A percentile compares a stretch with the other conserved stretches of the same genome.
phyloP scores from a whole-genome alignment of 257 asterid genomes.

The Oldenlandia corymbosa region DNA sequence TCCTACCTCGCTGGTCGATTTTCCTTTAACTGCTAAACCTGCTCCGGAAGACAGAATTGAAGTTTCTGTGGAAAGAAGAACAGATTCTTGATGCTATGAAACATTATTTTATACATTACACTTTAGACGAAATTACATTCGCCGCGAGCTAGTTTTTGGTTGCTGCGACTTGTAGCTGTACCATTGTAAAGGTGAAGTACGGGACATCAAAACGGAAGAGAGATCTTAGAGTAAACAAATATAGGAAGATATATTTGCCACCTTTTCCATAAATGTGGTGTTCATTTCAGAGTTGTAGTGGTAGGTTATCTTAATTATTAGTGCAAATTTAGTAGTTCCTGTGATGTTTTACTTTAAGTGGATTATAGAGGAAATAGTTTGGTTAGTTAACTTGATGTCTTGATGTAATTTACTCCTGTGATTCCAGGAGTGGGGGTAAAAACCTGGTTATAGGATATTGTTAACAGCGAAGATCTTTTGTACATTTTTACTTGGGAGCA shows the following conservation, averaged over 20 bases:
- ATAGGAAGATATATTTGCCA: background rate
- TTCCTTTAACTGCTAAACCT: conserved; percentile 56
- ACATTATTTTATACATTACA: conserved; percentile 16
- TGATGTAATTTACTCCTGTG: background rate
- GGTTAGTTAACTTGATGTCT: background rate
- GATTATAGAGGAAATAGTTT: background rate
- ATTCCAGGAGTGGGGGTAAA: background rate
- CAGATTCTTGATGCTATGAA: conserved; percentile 38
- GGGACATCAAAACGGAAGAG: background rate
- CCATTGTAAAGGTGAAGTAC: background rate
- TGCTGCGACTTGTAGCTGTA: conserved; percentile 7
- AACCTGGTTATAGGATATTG: background rate
- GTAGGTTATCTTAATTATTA: background rate
- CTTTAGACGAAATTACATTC: background rate
- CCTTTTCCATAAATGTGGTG: background rate
- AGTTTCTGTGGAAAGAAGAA: conserved; percentile 58
- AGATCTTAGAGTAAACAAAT: background rate
- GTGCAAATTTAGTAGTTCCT: background rate
- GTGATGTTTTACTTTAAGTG: background rate
- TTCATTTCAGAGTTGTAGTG: background rate
- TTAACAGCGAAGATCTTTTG: background rate
- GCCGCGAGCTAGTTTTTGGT: conserved; percentile 1
- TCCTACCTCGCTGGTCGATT: conserved; percentile 68
- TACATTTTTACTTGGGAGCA: no score
- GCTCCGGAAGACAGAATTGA: conserved; percentile 40